Conservation (phyloP, 805 yeast species). For the Metschnikowia santaceciliae region DNA sequence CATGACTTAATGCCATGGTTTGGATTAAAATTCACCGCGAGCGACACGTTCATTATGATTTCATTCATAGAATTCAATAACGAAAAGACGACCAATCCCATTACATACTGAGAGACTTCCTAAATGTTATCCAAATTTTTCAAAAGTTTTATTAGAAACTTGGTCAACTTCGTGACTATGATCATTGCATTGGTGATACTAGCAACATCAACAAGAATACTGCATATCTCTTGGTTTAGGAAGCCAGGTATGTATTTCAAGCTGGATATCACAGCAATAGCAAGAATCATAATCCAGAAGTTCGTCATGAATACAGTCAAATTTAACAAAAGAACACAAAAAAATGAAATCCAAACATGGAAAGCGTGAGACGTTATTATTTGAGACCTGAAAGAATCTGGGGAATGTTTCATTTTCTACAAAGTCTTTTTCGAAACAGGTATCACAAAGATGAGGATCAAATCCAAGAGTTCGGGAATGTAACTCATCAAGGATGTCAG, state of each 20-base stretch:
- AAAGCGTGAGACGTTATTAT: slow-evolving; percentile 18
- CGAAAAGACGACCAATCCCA: slow-evolving; percentile 48
- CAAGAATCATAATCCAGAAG: slow-evolving; percentile 1
- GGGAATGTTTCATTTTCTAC: background rate
- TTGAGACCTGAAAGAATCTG: background rate
- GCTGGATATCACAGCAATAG: background rate
- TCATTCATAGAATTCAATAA: slow-evolving; percentile 52
- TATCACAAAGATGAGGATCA: slow-evolving; percentile 5
- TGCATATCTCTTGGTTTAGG: slow-evolving; percentile 10
- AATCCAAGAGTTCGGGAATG: slow-evolving; percentile 1
- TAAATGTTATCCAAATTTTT: slow-evolving; percentile 45
- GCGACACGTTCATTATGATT: slow-evolving; percentile 46
- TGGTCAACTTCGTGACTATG: slow-evolving; percentile 25
- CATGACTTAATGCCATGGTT: slow-evolving; percentile 47
- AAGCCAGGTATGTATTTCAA: background rate
- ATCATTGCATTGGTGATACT: slow-evolving; percentile 26
- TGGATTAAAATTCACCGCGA: slow-evolving; percentile 37
- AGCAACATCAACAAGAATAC: slow-evolving; percentile 1
- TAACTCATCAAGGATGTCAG: background rate
- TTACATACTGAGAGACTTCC: slow-evolving; percentile 41
- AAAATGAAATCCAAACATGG: slow-evolving; percentile 8
- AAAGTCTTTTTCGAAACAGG: slow-evolving; percentile 8
- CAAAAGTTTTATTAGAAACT: slow-evolving; percentile 25
- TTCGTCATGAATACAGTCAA: background rate
- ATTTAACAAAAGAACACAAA: slow-evolving; percentile 5